These are phyloP conservation scores for Plasmopara viticola DNA, from an alignment of 352 stramenopile genomes.

Conservation along the genomic window DNA sequence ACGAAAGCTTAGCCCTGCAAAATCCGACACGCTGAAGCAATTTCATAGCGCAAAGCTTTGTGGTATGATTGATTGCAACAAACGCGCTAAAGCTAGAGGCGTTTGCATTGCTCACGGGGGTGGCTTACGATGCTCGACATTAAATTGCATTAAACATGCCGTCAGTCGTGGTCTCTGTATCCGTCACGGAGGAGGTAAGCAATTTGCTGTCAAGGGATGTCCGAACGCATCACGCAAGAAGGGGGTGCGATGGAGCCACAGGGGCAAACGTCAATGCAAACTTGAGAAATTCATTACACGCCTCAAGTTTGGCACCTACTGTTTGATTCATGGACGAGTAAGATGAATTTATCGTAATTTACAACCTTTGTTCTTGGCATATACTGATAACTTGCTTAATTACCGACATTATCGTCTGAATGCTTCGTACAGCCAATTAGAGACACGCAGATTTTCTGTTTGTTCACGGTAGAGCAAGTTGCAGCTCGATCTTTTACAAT, in stretches of 20 bases:
- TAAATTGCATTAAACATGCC: slow-evolving; percentile 70
- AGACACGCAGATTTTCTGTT: not conserved
- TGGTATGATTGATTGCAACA: slow-evolving; percentile 61
- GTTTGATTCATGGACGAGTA: slow-evolving; percentile 82
- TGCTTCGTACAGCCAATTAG: not conserved
- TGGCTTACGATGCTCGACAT: slow-evolving; percentile 65
- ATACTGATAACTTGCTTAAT: not conserved
- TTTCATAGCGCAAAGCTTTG: slow-evolving; percentile 71
- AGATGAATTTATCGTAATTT: slow-evolving; percentile 28
- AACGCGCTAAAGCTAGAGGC: slow-evolving; percentile 72
- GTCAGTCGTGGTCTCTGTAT: slow-evolving; percentile 82
- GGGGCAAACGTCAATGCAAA: slow-evolving; percentile 76
- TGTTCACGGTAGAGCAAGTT: slow-evolving; percentile 15
- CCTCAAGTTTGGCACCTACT: slow-evolving; percentile 77
- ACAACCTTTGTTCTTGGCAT: slow-evolving; percentile 3
- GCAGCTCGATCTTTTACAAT: too few species aligned
- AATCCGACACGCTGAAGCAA: slow-evolving; percentile 27
- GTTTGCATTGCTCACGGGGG: slow-evolving; percentile 80
- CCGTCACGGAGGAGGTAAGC: slow-evolving; percentile 77
- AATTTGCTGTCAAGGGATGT: too few species aligned
- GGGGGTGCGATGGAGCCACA: slow-evolving; percentile 77
- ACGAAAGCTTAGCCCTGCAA: slow-evolving; percentile 23
- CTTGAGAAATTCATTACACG: slow-evolving; percentile 74
- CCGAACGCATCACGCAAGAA: slow-evolving; percentile 78
- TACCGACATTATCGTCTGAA: not conserved